phyloP scores from a whole-genome alignment of 2,329 filamentous ascomycete genomes.

The Emmonsia crescens region DNA sequence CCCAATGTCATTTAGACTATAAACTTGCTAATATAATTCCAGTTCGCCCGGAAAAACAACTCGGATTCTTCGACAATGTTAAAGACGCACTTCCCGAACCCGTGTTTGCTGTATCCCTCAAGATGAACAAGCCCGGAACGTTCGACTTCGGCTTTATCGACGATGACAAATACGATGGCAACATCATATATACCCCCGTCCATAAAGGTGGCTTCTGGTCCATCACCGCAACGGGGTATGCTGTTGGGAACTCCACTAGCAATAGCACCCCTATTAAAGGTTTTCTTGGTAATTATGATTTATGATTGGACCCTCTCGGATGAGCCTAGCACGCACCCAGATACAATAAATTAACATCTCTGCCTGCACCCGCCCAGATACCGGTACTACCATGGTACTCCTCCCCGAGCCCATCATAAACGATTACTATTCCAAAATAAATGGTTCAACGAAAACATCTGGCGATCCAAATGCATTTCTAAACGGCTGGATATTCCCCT shows the following conservation, averaged over 20 bases:
- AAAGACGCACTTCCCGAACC: slow-evolving; percentile 48
- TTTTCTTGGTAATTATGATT: slow-evolving; percentile 12
- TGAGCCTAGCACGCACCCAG: not conserved
- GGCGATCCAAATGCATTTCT: slow-evolving; percentile 9
- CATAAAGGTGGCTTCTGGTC: slow-evolving; percentile 60
- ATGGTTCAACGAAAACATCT: slow-evolving; percentile 38
- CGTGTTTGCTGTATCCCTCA: slow-evolving; percentile 60
- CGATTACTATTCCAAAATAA: slow-evolving; percentile 49
- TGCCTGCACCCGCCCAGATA: slow-evolving; percentile 40
- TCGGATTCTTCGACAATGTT: slow-evolving; percentile 66
- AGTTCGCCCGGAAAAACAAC: slow-evolving; percentile 34
- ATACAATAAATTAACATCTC: not conserved
- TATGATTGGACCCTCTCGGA: not conserved
- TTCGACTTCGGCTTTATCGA: slow-evolving; percentile 70
- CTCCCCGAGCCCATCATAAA: slow-evolving; percentile 44
- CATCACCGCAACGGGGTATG: slow-evolving; percentile 47
- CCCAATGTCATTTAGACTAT: not conserved
- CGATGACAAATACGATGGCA: slow-evolving; percentile 48
- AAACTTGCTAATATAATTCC: not conserved
- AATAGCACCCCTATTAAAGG: slow-evolving; percentile 10
- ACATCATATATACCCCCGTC: slow-evolving; percentile 51
- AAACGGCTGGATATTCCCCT: slow-evolving; percentile 48
- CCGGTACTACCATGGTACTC: slow-evolving; percentile 57
- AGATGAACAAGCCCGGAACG: slow-evolving; percentile 47
- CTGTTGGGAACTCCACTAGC: slow-evolving; percentile 33